Base-by-base conservation (phyloP, 345 rosid species). In the Salix arbutifolia region DNA sequence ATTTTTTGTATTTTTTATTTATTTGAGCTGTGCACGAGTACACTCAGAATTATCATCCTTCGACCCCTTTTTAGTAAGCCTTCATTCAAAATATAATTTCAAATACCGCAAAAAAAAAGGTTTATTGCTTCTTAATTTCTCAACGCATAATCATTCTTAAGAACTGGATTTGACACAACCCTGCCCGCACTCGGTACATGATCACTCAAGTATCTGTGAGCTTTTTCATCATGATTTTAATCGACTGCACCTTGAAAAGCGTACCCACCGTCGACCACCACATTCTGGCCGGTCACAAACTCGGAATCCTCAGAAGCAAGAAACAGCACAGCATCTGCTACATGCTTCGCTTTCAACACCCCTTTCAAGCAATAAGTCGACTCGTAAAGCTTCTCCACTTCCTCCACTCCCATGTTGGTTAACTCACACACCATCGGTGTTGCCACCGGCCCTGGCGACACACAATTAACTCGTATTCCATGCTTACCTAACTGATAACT, bases 401-500 rank as follows among this genome's bases (percentile, higher is more conserved):
- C 77, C 60, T 72, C 86, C 33, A 10, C 52, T 0, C 69, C 38
- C 73, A 25, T n/a, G 42, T 79, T 78, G 3, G 19, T 11, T 25
- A n/a, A 1, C 0, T 17, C 2, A 11, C 56, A 17, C 3, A 77
- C 60, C 78, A 82, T 6, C 0, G 88, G 87, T 12, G 89, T 84
- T 2, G 52, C 82, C 16, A 86, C 0, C 21, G 77, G 80, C 5
- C 74, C 73, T 30, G 91, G 91, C 0, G 87, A 81, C 9, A 84
- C 87, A 31, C 78, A 83, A 64, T 88, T 86, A 68, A 81, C 91
- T 11, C 91, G 38, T 12, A 88, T 86, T 17, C 89, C 89, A 26
- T 83, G 78, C 72, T 4, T 75, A 5, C 89, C 89, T 4, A 88
- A 80, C 80, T 83, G 86, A 77, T 33, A 7, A 33, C 88, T 85